Conservation (phyloP, 768 basidiomycete species). For the Boletus patriciae region DNA sequence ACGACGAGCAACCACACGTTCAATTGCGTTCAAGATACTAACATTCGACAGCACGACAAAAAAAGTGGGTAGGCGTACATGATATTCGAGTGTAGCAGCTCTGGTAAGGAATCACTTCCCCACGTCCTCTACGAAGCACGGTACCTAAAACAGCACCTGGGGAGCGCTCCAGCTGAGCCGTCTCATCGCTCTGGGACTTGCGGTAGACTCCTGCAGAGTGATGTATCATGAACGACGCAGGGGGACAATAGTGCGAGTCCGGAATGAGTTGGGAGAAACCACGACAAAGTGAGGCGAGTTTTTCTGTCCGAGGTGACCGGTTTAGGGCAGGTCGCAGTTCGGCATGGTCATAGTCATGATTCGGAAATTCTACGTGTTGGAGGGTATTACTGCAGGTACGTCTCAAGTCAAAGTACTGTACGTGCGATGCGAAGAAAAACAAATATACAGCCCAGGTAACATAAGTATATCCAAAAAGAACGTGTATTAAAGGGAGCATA, state of each 20-base stretch:
- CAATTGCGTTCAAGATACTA: no score
- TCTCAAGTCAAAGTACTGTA: neutral
- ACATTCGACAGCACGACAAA: no score
- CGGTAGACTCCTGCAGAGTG: slow-evolving; percentile 37
- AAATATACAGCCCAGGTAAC: neutral
- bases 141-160: slow-evolving; percentile 1
- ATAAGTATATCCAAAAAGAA: slow-evolving; percentile 19
- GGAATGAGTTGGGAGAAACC: slow-evolving; percentile 26
- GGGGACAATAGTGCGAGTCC: slow-evolving; percentile 42
- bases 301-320: rapidly evolving
- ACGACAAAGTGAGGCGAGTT: neutral
- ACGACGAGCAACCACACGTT: no score
- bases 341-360: no score
- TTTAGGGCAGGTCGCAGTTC: slow-evolving; percentile 24
- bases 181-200: slow-evolving; percentile 33
- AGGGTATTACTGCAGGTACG: neutral
- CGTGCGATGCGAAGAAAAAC: neutral
- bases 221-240: slow-evolving; percentile 18
- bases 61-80: no score
- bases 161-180: slow-evolving; percentile 32
- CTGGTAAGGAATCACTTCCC: slow-evolving; percentile 36
- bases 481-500: slow-evolving; percentile 24
- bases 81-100: slow-evolving; percentile 23
- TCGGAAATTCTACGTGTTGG: neutral
- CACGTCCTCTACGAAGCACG: slow-evolving; percentile 8